A percentile compares a stretch with the other conserved stretches of the same genome.
Conservation (phyloP, 164 flowering plant genomes). For the Tinospora cordifolia region DNA sequence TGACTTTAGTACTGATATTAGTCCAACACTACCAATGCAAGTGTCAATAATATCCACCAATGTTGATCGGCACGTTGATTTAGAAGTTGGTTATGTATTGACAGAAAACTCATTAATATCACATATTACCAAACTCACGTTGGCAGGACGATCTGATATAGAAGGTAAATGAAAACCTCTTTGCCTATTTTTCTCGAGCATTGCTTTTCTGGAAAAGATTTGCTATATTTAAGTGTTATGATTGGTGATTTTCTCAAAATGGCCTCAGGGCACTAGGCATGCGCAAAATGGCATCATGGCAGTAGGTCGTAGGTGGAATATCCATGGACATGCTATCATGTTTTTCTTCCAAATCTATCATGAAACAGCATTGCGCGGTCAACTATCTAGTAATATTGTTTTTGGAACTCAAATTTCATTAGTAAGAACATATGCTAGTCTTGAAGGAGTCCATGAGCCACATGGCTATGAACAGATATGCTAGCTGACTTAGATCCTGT, state of each 20-base stretch:
- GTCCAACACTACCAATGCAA: conserved; percentile 35
- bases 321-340: not conserved
- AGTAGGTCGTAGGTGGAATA: not conserved
- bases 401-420: too few relatives aligned
- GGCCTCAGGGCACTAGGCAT: not conserved
- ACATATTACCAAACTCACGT: conserved; percentile 43
- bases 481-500: not conserved
- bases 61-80: conserved; percentile 10
- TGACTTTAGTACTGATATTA: conserved; percentile 52
- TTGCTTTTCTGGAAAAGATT: not conserved
- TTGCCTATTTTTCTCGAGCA: not conserved
- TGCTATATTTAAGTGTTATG: not conserved
- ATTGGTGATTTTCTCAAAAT: not conserved
- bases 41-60: conserved; percentile 19
- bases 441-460: not conserved
- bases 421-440: not conserved
- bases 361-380: not conserved
- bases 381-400: not conserved
- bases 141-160: conserved; percentile 67
- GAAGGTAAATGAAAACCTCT: conserved; percentile 38
- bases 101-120: conserved; percentile 20
- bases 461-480: not conserved
- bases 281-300: not conserved
- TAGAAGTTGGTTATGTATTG: not conserved
- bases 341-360: not conserved